Percentiles rank a stretch among this genome's conserved stretches.
Evolutionary conservation across 768 basidiomycete genomes (phyloP).

Genomic region (Cystobasidium tubakii): DNA sequence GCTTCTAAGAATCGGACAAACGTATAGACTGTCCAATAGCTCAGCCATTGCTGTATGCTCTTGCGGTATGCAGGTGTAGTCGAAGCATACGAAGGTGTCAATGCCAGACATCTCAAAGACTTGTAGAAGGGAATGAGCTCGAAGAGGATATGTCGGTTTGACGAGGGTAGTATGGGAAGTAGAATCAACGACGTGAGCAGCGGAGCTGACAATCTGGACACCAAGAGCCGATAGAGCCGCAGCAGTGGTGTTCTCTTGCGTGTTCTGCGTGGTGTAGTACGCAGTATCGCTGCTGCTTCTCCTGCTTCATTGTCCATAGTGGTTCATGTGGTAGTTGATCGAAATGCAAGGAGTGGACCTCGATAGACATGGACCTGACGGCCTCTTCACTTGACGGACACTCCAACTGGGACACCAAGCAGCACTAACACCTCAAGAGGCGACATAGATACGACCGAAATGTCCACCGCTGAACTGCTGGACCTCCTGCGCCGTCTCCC

Average conservation of each 20-base stretch:
- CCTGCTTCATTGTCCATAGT: neutral
- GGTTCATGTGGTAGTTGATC: neutral
- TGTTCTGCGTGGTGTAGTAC: neutral
- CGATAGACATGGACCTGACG: neutral
- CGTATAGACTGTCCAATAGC: constrained; percentile 25
- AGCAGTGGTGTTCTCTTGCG: constrained; percentile 5
- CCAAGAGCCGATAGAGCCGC: neutral
- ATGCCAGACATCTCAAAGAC: neutral
- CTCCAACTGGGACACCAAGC: neutral
- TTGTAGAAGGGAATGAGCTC: constrained; percentile 9
- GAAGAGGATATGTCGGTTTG: neutral
- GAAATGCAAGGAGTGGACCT: neutral
- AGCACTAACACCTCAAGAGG: neutral
- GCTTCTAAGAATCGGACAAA: neutral
- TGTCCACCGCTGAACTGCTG: constrained; percentile 21
- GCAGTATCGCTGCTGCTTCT: neutral
- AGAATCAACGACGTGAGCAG: constrained; percentile 6
- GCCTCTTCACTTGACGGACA: neutral
- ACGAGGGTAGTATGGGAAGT: constrained; percentile 3
- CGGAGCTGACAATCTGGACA: neutral
- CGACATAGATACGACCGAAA: neutral
- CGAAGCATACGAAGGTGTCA: neutral
- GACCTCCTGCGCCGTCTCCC: constrained; percentile 66
- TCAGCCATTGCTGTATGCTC: constrained; percentile 16
- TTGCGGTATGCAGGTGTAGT: neutral